Conservation (phyloP, 2,329 filamentous ascomycete species). For the Trichoderma endophyticum region DNA sequence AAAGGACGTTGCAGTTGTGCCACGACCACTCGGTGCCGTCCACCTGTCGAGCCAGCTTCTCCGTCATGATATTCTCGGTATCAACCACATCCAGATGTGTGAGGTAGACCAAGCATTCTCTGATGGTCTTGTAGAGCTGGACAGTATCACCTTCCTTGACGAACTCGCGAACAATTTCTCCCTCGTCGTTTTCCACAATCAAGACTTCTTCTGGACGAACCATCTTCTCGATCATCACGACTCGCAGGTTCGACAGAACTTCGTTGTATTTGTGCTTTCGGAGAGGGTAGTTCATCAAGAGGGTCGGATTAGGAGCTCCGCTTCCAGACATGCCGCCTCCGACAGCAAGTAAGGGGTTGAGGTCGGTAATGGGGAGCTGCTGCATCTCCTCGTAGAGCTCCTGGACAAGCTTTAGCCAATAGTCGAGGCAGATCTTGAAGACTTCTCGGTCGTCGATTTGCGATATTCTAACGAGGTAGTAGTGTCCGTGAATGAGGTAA, state of each 20-base stretch:
- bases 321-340: constrained; percentile 68
- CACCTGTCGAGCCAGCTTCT: constrained; percentile 92
- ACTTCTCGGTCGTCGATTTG: constrained; percentile 99
- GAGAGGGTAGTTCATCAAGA: constrained; percentile 87
- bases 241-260: constrained; percentile 86
- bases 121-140: constrained; percentile 97
- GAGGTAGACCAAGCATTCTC: constrained; percentile 94
- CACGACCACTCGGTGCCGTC: constrained; percentile 97
- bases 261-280: constrained; percentile 98
- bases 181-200: constrained; percentile 99
- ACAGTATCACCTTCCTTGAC: constrained; percentile 99
- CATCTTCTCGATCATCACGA: constrained; percentile 99
- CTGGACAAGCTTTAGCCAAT: constrained; percentile 98
- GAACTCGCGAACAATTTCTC: constrained; percentile 97
- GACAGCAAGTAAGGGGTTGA: constrained; percentile 85
- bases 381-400: constrained; percentile 99
- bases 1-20: constrained; percentile 99
- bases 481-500: constrained; percentile 92
- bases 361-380: constrained; percentile 84
- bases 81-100: constrained; percentile 97
- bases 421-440: constrained; percentile 98
- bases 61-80: constrained; percentile 98
- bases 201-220: constrained; percentile 95
- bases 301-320: constrained; percentile 77
- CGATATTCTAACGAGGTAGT: constrained; percentile 96